A percentile compares a stretch with the other conserved stretches of the same genome.
phyloP scores from a whole-genome alignment of 2,329 filamentous ascomycete species.

The Ophiosphaerella korrae region DNA sequence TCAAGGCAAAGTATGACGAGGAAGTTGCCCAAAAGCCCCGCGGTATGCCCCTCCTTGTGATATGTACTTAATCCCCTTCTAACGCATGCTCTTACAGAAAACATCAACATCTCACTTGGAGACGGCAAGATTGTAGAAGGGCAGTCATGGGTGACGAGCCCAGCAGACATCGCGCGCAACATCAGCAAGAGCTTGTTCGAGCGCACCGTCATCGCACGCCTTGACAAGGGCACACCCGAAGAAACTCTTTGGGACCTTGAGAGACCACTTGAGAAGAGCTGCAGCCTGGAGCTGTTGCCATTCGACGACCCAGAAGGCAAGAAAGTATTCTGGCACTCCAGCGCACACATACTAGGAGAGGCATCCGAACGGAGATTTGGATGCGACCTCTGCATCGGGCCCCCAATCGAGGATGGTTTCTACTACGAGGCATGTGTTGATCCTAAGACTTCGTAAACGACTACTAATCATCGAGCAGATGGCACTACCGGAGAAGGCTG shows the following conservation, averaged over 20 bases:
- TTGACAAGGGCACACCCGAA: constrained; percentile 78
- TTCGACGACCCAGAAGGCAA: constrained; percentile 80
- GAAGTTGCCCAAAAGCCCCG: constrained; percentile 73
- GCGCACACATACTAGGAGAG: constrained; percentile 94
- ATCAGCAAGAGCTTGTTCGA: constrained; percentile 86
- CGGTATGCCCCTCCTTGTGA: constrained; percentile 29
- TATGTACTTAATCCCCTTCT: constrained; percentile 4
- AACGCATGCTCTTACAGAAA: constrained; percentile 51
- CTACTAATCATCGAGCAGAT: constrained; percentile 56
- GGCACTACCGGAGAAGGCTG: constrained; percentile 74
- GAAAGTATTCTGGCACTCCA: constrained; percentile 98
- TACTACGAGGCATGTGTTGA: constrained; percentile 72
- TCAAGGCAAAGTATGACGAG: constrained; percentile 83
- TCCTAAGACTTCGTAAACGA: neutral
- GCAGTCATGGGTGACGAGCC: constrained; percentile 90
- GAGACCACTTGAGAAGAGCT: constrained; percentile 84
- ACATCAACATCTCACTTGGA: constrained; percentile 74
- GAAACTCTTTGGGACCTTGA: constrained; percentile 87
- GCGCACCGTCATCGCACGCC: constrained; percentile 82
- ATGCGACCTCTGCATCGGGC: constrained; percentile 91
- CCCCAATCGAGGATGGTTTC: constrained; percentile 88
- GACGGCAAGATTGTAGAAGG: constrained; percentile 74
- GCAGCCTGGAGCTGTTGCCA: constrained; percentile 80
- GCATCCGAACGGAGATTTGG: constrained; percentile 89
- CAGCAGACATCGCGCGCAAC: constrained; percentile 73